These are phyloP conservation scores for Gossypium aridum DNA, from an alignment of 441 rosid species.

Conservation along the genomic window DNA sequence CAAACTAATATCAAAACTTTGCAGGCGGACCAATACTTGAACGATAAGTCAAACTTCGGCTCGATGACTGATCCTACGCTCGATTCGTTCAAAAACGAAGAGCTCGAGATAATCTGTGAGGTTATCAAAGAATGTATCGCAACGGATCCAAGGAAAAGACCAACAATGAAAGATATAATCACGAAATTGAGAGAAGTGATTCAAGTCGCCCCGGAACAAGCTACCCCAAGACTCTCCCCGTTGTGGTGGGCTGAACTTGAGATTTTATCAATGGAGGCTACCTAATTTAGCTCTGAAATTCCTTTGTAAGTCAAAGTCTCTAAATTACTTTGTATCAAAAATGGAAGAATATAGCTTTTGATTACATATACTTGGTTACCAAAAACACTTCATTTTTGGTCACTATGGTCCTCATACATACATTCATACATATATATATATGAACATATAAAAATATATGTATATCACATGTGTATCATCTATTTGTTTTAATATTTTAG, in stretches of 20 bases:
- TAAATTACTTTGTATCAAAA: slow-evolving; percentile 12
- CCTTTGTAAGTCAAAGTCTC: slow-evolving; percentile 20
- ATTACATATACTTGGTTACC: background rate
- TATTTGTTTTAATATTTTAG: background rate
- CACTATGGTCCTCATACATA: background rate
- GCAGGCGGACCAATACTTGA: slow-evolving; percentile 61
- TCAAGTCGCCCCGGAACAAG: slow-evolving; percentile 62
- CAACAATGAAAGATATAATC: slow-evolving; percentile 48
- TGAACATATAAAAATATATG: background rate
- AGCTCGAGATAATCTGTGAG: slow-evolving; percentile 57
- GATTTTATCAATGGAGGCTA: slow-evolving; percentile 76
- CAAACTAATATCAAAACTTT: background rate
- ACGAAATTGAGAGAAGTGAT: slow-evolving; percentile 46
- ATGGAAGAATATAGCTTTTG: slow-evolving; percentile 11
- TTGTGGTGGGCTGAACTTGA: slow-evolving; percentile 98
- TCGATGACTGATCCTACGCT: slow-evolving; percentile 58
- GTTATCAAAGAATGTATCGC: slow-evolving; percentile 49
- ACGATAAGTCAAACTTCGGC: slow-evolving; percentile 26
- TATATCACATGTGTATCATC: background rate
- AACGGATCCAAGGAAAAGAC: slow-evolving; percentile 48
- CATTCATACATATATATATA: background rate
- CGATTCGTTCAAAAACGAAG: slow-evolving; percentile 47
- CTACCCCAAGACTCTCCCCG: slow-evolving; percentile 80
- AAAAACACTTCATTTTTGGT: too few relatives aligned
- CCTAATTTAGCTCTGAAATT: slow-evolving; percentile 29